Evolutionary conservation across 805 yeast genomes (phyloP).

Genomic region (Candida mattraensis): DNA sequence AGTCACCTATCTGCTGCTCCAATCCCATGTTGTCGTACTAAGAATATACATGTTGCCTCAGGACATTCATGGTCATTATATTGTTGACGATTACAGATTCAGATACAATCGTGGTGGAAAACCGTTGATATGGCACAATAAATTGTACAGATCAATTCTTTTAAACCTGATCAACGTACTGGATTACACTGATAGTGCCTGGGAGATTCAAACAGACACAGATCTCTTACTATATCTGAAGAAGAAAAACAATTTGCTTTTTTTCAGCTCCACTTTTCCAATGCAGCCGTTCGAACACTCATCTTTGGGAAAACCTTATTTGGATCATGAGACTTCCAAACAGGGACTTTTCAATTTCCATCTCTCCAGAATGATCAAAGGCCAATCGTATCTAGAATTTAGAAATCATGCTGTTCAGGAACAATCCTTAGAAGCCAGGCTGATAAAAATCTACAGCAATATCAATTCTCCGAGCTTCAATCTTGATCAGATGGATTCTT

Average conservation of each 20-base stretch:
- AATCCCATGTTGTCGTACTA: constrained; percentile 29
- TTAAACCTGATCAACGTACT: constrained; percentile 37
- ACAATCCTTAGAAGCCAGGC: constrained; percentile 20
- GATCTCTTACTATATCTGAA: constrained; percentile 10
- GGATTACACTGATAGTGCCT: constrained; percentile 42
- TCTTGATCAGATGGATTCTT: constrained; percentile 20
- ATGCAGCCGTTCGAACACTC: background rate
- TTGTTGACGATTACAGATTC: constrained; percentile 37
- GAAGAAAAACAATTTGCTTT: constrained; percentile 6
- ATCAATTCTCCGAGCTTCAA: constrained; percentile 34
- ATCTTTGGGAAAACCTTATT: constrained; percentile 6
- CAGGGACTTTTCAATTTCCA: constrained; percentile 29
- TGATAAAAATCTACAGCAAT: constrained; percentile 37
- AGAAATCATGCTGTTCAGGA: constrained; percentile 1
- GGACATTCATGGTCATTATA: constrained; percentile 39
- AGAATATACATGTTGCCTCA: constrained; percentile 50
- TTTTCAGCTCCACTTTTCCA: constrained; percentile 9
- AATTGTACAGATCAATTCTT: constrained; percentile 35
- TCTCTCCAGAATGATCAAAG: constrained; percentile 35
- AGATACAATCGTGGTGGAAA: constrained; percentile 34
- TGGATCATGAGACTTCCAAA: constrained; percentile 2
- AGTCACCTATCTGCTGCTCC: constrained; percentile 43
- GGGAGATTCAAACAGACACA: constrained; percentile 31
- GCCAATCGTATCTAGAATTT: constrained; percentile 15
- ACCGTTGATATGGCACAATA: constrained; percentile 35